A percentile compares a stretch with the other conserved stretches of the same genome.
Conservation (phyloP, 331 rosid genomes). For the Acacia pycnantha region DNA sequence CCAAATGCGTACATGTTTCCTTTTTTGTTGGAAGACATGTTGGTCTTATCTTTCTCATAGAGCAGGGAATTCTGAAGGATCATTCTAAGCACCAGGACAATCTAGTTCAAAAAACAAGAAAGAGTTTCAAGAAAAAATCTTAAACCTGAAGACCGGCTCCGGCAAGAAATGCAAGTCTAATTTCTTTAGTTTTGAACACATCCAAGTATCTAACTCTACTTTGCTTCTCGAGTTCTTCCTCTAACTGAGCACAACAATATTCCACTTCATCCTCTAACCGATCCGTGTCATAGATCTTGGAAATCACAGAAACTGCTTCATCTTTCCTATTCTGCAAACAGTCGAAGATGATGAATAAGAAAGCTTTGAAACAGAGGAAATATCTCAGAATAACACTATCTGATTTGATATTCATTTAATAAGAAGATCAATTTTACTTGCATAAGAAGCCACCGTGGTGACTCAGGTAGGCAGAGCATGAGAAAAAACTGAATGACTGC, state of each 20-base stretch:
- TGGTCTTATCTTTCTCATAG: background rate
- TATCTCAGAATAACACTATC: background rate
- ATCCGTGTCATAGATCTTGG: constrained; percentile 59
- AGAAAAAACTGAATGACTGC: constrained; percentile 70
- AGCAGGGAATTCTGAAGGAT: background rate
- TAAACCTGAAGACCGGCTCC: constrained; percentile 91
- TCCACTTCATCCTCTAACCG: constrained; percentile 76
- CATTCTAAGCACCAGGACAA: background rate
- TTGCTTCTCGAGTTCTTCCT: constrained; percentile 56
- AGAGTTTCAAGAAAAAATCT: background rate
- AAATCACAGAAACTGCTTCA: constrained; percentile 67
- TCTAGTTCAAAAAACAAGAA: background rate
- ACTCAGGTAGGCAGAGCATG: constrained; percentile 78
- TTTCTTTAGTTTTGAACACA: constrained; percentile 62
- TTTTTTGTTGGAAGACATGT: background rate
- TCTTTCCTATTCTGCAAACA: constrained; percentile 52
- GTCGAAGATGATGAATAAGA: constrained; percentile 10
- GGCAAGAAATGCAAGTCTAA: constrained; percentile 70
- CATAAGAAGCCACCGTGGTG: constrained; percentile 87
- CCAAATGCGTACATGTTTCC: background rate
- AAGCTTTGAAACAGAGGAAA: constrained; percentile 9
- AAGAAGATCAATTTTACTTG: constrained; percentile 43
- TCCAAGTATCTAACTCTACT: constrained; percentile 47
- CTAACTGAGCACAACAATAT: constrained; percentile 52
- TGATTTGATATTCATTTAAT: background rate